Conservation (phyloP, 202 grass and related monocot genomes). For the Setaria italica region DNA sequence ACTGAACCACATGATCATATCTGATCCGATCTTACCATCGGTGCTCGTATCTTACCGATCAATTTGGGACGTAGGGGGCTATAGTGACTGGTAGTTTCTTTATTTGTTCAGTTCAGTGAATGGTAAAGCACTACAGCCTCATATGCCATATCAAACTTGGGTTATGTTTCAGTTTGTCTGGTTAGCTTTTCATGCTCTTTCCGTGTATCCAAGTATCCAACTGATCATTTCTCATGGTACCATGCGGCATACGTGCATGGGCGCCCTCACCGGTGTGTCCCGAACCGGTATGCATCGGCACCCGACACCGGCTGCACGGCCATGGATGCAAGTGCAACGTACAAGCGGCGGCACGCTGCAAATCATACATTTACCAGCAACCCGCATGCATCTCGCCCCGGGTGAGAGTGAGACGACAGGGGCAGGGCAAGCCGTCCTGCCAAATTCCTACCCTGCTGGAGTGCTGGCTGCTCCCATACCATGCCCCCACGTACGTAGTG, state of each 20-base stretch:
- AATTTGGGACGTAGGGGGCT: no score
- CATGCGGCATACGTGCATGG: conserved; percentile 1
- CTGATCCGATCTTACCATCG: no score
- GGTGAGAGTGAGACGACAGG: no score
- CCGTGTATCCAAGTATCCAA: not conserved
- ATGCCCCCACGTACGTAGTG: no score
- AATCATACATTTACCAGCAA: not conserved
- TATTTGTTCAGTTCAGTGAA: no score
- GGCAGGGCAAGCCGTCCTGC: not conserved
- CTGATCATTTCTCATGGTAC: not conserved
- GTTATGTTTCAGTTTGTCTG: not conserved
- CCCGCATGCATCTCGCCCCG: no score
- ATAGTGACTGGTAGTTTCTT: no score
- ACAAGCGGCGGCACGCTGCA: conserved; percentile 1
- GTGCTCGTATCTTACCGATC: no score
- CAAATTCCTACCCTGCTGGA: not conserved
- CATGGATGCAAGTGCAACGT: conserved; percentile 30
- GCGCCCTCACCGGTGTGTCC: not conserved
- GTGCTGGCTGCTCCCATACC: no score
- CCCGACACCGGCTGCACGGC: not conserved
- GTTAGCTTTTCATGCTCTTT: not conserved
- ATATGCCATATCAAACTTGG: not conserved
- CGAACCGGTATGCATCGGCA: not conserved
- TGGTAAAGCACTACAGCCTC: no score
- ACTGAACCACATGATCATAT: no score